Conservation (phyloP, 1,284 basidiomycete species). For the Uromyces viciae-fabae region DNA sequence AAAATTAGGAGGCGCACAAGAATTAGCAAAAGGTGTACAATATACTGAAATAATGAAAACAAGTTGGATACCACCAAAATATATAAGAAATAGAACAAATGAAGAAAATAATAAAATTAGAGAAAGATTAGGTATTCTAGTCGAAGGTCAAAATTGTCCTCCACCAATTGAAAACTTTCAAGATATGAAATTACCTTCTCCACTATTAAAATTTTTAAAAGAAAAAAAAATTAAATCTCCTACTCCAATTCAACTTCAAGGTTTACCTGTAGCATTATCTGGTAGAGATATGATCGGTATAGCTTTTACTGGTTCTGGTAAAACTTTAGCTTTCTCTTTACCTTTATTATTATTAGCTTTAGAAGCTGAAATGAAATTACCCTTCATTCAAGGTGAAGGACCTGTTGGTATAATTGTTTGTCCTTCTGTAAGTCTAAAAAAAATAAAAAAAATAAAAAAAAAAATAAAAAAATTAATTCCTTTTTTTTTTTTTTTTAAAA, state of each 20-base stretch:
- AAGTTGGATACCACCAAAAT: conserved; percentile 76
- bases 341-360: conserved; percentile 72
- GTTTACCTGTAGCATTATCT: conserved; percentile 77
- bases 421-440: conserved; percentile 66
- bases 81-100: conserved; percentile 68
- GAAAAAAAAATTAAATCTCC: conserved; percentile 79
- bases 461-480: background rate
- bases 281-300: conserved; percentile 59
- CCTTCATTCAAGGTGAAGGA: conserved; percentile 87
- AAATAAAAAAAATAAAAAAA: conserved; percentile 3
- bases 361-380: conserved; percentile 85
- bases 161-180: conserved; percentile 88
- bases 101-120: conserved; percentile 72
- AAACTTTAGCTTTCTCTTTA: conserved; percentile 57
- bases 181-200: conserved; percentile 96
- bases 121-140: conserved; percentile 85
- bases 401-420: conserved; percentile 92
- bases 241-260: conserved; percentile 95
- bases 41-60: conserved; percentile 83
- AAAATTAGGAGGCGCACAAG: conserved; percentile 85
- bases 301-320: conserved; percentile 58
- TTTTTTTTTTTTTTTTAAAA: background rate
- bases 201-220: conserved; percentile 75
- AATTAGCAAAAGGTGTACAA: conserved; percentile 84
- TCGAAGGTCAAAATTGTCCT: conserved; percentile 77